Percentiles rank a stretch among this genome's conserved stretches.
These are phyloP conservation scores for Blastobotrys elegans DNA, from an alignment of 1,139 yeast genomes.

Conservation along the genomic window DNA sequence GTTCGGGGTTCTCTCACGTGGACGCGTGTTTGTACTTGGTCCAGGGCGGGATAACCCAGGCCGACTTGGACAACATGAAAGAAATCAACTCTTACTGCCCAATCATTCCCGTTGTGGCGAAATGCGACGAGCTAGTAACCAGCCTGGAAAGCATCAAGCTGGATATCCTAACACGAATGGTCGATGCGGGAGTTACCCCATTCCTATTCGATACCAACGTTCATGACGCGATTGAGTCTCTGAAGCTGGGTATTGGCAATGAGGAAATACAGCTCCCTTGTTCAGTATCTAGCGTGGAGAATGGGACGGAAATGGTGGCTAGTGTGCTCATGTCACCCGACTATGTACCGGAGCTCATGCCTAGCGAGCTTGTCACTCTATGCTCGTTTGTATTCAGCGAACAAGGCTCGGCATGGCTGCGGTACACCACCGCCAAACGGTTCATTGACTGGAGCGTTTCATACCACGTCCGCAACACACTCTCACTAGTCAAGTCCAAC, in stretches of 20 bases:
- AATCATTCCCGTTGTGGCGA: conserved; percentile 30
- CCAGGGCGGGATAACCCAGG: conserved; percentile 19
- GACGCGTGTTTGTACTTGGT: conserved; percentile 33
- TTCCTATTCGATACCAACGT: conserved; percentile 26
- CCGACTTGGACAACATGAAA: conserved; percentile 27
- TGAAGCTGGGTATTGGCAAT: conserved; percentile 5
- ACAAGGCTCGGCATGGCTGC: conserved; percentile 30
- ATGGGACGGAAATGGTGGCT: conserved; percentile 25
- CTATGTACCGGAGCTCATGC: conserved; percentile 22
- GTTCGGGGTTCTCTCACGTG: conserved; percentile 28
- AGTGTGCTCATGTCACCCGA: conserved; percentile 28
- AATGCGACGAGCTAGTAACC: conserved; percentile 22
- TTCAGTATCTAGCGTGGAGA: conserved; percentile 24
- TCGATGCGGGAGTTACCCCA: conserved; percentile 21
- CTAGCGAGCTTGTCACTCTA: conserved; percentile 23
- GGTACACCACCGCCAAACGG: conserved; percentile 28
- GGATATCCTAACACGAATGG: conserved; percentile 21
- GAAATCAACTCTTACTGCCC: conserved; percentile 25
- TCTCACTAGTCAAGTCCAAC: background rate
- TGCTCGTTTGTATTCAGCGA: conserved; percentile 26
- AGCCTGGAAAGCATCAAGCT: conserved; percentile 24
- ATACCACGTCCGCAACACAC: conserved; percentile 11
- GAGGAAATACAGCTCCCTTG: conserved; percentile 14
- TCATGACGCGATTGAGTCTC: conserved; percentile 24
- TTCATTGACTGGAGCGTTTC: conserved; percentile 26